These are phyloP conservation scores for Bacterosira constricta DNA, from an alignment of 108 stramenopile species.

Conservation along the genomic window DNA sequence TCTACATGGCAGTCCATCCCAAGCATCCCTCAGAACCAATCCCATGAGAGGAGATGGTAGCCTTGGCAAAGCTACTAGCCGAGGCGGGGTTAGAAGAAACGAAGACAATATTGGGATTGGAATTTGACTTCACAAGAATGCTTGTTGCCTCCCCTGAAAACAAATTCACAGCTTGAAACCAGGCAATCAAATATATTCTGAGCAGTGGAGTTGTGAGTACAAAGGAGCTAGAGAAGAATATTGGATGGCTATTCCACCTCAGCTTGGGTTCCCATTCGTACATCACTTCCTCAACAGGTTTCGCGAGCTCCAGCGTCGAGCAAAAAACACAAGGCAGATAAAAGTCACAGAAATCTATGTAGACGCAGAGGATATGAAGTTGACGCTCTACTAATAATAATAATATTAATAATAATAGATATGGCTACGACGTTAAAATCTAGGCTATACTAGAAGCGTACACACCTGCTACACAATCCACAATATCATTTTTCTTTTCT, in stretches of 20 bases:
- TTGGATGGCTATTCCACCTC: slow-evolving; percentile 17
- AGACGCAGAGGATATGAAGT: not conserved
- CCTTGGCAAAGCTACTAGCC: slow-evolving; percentile 13
- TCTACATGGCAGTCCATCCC: not conserved
- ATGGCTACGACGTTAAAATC: no score
- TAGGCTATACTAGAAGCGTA: no score
- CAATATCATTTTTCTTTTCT: no score
- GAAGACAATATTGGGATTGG: slow-evolving; percentile 31
- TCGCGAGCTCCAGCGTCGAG: not conserved
- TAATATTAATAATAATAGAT: no score
- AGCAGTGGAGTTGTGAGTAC: not conserved
- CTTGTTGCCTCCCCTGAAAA: slow-evolving; percentile 15
- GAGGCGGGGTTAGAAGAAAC: slow-evolving; percentile 13
- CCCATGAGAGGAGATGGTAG: slow-evolving; percentile 32
- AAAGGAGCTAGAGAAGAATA: slow-evolving; percentile 15
- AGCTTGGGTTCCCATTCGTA: slow-evolving; percentile 7
- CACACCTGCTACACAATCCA: no score
- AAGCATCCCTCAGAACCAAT: slow-evolving; percentile 1
- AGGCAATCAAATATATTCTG: not conserved
- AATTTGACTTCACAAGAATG: slow-evolving; percentile 8
- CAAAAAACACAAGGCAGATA: not conserved
- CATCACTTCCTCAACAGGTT: slow-evolving; percentile 35
- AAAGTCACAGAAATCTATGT: not conserved
- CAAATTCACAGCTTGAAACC: slow-evolving; percentile 25
- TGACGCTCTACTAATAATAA: slow-evolving; percentile 1